Percentiles rank a stretch among this genome's conserved stretches.
phyloP scores from a whole-genome alignment of 495 filamentous ascomycete species.

The Talaromyces adpressus region DNA sequence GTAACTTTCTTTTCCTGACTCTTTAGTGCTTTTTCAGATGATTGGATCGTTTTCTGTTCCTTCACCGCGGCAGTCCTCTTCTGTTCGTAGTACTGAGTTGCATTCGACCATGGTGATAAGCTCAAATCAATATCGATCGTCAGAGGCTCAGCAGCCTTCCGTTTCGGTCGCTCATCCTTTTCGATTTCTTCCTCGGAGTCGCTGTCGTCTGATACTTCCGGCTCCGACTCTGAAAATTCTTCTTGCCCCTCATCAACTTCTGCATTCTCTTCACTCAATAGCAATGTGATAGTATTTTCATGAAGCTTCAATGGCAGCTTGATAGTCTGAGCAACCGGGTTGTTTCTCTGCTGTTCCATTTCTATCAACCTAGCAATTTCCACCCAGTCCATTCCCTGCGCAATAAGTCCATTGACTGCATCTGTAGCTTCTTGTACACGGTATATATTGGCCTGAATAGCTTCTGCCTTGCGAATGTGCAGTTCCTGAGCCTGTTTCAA shows the following conservation, averaged over 20 bases:
- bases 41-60: constrained; percentile 74
- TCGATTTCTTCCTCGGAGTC: constrained; percentile 21
- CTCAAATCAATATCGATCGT: constrained; percentile 79
- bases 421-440: constrained; percentile 86
- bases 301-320: constrained; percentile 81
- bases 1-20: constrained; percentile 83
- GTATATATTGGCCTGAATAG: constrained; percentile 83
- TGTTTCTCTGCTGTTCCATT: constrained; percentile 69
- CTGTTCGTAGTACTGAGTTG: constrained; percentile 84
- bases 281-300: constrained; percentile 79
- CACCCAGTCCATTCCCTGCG: constrained; percentile 95
- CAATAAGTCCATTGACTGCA: constrained; percentile 80
- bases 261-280: constrained; percentile 63
- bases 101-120: constrained; percentile 79
- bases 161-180: constrained; percentile 18
- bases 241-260: constrained; percentile 51
- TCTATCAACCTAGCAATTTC: constrained; percentile 84
- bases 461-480: constrained; percentile 81
- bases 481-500: constrained; percentile 71
- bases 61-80: constrained; percentile 78
- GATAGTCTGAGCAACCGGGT: constrained; percentile 82
- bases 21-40: constrained; percentile 78
- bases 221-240: constrained; percentile 55
- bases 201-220: constrained; percentile 48
- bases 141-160: constrained; percentile 29